phyloP scores from a whole-genome alignment of 1,139 yeast species.

The Entelexis paramagnoliae region DNA sequence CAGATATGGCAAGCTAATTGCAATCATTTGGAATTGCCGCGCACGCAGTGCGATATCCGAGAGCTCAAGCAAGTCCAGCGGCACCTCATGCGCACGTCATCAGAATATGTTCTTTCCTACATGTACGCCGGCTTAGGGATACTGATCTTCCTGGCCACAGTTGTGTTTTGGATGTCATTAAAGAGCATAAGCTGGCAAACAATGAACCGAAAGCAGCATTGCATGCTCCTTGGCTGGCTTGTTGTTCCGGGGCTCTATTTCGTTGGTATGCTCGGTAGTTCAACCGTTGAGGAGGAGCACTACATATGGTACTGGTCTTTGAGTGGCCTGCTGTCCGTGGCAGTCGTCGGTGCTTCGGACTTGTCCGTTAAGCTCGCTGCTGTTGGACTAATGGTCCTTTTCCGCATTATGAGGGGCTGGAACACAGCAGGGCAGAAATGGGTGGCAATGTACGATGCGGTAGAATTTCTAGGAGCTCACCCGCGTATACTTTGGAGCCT shows the following conservation, averaged over 20 bases:
- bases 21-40: slow-evolving; percentile 10
- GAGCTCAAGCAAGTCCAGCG: slow-evolving; percentile 8
- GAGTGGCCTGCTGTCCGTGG: slow-evolving; percentile 27
- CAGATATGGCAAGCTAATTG: slow-evolving; percentile 31
- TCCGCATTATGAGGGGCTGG: slow-evolving; percentile 73
- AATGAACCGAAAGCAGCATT: neutral
- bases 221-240: slow-evolving; percentile 20
- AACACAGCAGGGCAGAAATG: slow-evolving; percentile 84
- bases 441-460: slow-evolving; percentile 42
- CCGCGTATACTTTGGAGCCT: slow-evolving; percentile 41
- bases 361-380: slow-evolving; percentile 19
- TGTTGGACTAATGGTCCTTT: slow-evolving; percentile 33
- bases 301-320: slow-evolving; percentile 89
- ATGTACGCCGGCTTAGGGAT: slow-evolving; percentile 18
- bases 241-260: slow-evolving; percentile 41
- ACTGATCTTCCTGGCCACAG: neutral
- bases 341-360: slow-evolving; percentile 8
- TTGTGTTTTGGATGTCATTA: neutral
- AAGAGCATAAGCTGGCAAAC: neutral
- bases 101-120: slow-evolving; percentile 15
- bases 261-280: slow-evolving; percentile 69
- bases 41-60: slow-evolving; percentile 1
- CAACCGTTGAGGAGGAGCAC: slow-evolving; percentile 93
- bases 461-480: slow-evolving; percentile 27
- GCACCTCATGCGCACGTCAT: slow-evolving; percentile 16